A percentile compares a stretch with the other conserved stretches of the same genome.
Conservation (phyloP, 2,329 filamentous ascomycete genomes). For the Penicillium carneum region DNA sequence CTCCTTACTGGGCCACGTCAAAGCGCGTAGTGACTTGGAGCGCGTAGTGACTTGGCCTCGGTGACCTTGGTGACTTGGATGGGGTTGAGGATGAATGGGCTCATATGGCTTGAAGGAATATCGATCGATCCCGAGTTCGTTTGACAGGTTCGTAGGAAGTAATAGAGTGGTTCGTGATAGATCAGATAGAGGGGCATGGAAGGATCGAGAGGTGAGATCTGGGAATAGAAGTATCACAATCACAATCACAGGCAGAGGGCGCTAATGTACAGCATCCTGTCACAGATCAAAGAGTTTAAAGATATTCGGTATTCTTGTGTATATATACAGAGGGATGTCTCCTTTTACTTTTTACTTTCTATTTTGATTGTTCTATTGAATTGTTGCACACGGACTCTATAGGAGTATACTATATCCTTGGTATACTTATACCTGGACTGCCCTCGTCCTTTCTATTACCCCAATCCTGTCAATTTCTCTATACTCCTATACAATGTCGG, state of each 20-base stretch:
- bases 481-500: conserved; percentile 8
- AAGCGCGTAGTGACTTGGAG: conserved; percentile 6
- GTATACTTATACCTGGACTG: neutral
- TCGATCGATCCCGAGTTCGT: neutral
- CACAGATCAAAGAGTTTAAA: conserved; percentile 7
- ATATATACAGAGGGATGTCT: neutral
- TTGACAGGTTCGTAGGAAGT: conserved; percentile 10
- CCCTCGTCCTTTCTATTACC: neutral
- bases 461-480: neutral
- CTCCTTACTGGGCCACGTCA: conserved; percentile 12
- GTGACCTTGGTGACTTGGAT: neutral
- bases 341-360: neutral
- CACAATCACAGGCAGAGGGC: neutral
- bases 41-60: conserved; percentile 4
- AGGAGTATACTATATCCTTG: neutral
- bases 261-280: conserved; percentile 22
- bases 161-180: conserved; percentile 32
- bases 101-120: neutral
- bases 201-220: conserved; percentile 12
- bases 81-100: neutral
- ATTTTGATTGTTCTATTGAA: neutral
- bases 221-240: conserved; percentile 32
- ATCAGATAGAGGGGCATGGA: conserved; percentile 25
- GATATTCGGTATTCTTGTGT: neutral
- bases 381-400: neutral